Evolutionary conservation across 2,329 filamentous ascomycete species (phyloP).

Genomic region (Diaporthe longicolla): DNA sequence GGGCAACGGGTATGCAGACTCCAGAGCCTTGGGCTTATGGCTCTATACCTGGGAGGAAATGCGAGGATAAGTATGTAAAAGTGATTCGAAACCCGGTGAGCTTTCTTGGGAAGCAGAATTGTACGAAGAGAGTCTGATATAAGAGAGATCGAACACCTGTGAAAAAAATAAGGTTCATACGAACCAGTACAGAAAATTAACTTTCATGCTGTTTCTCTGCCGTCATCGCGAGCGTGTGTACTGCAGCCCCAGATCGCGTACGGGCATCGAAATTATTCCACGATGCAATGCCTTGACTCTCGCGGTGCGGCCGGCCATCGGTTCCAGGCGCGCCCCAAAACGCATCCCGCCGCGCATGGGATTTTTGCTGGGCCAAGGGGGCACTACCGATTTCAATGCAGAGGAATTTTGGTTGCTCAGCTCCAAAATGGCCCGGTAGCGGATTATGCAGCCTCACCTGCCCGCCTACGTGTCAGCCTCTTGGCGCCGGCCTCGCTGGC

Average conservation of each 20-base stretch:
- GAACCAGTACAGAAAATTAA: constrained; percentile 15
- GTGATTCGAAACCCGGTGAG: not conserved
- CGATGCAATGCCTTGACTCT: constrained; percentile 26
- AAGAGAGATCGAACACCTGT: not conserved
- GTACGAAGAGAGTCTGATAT: not conserved
- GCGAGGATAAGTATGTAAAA: not conserved
- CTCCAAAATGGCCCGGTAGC: constrained; percentile 19
- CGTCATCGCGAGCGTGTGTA: constrained; percentile 11
- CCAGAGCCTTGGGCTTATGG: not conserved
- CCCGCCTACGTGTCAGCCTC: constrained; percentile 23
- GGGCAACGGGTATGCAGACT: not conserved
- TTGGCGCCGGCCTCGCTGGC: constrained; percentile 21
- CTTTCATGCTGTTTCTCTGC: constrained; percentile 25
- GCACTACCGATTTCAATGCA: constrained; percentile 24
- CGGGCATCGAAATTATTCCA: not conserved
- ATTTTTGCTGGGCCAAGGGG: constrained; percentile 28
- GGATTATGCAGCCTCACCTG: constrained; percentile 32
- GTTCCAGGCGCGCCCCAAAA: constrained; percentile 11
- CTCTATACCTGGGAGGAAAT: not conserved
- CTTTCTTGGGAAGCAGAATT: not conserved
- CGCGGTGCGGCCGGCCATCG: not conserved
- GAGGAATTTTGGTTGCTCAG: constrained; percentile 6
- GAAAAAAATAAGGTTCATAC: not conserved
- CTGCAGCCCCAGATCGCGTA: constrained; percentile 19
- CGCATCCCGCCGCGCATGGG: constrained; percentile 31